Percentiles rank a stretch among this genome's conserved stretches.
These are phyloP conservation scores for Chrysanthemum seticuspe DNA, from an alignment of 129 eudicot species.

Conservation along the genomic window DNA sequence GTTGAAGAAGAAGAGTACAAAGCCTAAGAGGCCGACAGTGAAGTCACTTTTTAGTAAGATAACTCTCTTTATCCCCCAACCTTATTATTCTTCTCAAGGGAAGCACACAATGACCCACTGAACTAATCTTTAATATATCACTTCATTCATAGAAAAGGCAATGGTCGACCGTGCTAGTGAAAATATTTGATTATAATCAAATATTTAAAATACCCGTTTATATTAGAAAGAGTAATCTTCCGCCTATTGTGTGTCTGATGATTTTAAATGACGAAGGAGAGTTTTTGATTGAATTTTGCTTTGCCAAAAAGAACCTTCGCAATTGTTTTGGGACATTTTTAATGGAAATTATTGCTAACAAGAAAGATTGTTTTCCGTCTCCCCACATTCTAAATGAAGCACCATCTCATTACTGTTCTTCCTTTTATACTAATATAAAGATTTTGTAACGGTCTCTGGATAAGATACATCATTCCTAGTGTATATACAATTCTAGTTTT, in stretches of 20 bases:
- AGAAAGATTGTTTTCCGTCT: too few species aligned
- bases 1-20: constrained; percentile 89
- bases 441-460: background rate
- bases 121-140: too few species aligned
- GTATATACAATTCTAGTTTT: background rate
- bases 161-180: too few species aligned
- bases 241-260: too few species aligned
- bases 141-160: too few species aligned
- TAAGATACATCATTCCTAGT: background rate
- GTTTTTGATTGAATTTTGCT: too few species aligned
- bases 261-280: too few species aligned
- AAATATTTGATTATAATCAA: background rate
- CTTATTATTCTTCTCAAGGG: background rate
- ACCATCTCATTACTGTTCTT: background rate
- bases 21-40: constrained; percentile 94
- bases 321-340: too few species aligned
- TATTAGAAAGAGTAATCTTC: background rate
- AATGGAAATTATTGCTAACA: too few species aligned
- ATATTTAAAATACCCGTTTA: background rate
- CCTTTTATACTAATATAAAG: background rate
- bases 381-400: background rate
- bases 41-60: constrained; percentile 91
- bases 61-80: constrained; percentile 26
- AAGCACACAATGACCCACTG: too few species aligned
- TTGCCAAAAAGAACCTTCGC: too few species aligned